These are phyloP conservation scores for Ceratobasidium sp. DNA, from an alignment of 1,284 basidiomycete species.

Conservation along the genomic window DNA sequence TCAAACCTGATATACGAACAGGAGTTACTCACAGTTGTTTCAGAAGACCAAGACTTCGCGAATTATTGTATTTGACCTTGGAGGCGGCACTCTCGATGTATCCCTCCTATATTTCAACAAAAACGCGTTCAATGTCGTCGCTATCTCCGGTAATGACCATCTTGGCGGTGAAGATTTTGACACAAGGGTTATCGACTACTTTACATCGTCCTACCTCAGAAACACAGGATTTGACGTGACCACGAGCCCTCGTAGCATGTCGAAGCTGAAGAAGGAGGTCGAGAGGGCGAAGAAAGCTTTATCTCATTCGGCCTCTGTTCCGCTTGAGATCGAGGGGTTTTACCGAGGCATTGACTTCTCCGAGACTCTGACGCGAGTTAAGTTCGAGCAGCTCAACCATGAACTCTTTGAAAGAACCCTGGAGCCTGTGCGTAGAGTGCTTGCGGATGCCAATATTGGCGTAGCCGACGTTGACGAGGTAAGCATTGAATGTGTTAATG, in stretches of 20 bases:
- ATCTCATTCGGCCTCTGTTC: constrained; percentile 68
- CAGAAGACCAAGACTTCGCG: constrained; percentile 69
- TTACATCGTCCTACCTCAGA: constrained; percentile 66
- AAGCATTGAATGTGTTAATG: constrained; percentile 56
- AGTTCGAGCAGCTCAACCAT: constrained; percentile 74
- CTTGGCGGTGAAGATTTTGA: constrained; percentile 67
- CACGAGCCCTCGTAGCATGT: constrained; percentile 65
- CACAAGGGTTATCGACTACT: constrained; percentile 68
- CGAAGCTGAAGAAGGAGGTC: constrained; percentile 59
- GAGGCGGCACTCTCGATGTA: constrained; percentile 73
- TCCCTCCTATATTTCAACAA: constrained; percentile 70
- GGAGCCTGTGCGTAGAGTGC: constrained; percentile 73
- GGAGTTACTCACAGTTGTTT: no score
- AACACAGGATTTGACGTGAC: constrained; percentile 67
- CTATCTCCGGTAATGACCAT: constrained; percentile 54
- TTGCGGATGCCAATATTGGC: constrained; percentile 72
- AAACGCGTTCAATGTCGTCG: constrained; percentile 55
- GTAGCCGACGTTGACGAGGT: constrained; percentile 60
- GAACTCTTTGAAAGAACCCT: constrained; percentile 74
- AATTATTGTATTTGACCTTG: constrained; percentile 69
- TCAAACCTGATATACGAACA: no score
- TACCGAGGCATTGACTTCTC: constrained; percentile 71
- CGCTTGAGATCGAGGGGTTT: constrained; percentile 72
- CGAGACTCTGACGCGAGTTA: constrained; percentile 70
- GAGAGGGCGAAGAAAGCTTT: constrained; percentile 69